phyloP scores from a whole-genome alignment of 1,284 basidiomycete species.

The Exobasidium rhododendri region DNA sequence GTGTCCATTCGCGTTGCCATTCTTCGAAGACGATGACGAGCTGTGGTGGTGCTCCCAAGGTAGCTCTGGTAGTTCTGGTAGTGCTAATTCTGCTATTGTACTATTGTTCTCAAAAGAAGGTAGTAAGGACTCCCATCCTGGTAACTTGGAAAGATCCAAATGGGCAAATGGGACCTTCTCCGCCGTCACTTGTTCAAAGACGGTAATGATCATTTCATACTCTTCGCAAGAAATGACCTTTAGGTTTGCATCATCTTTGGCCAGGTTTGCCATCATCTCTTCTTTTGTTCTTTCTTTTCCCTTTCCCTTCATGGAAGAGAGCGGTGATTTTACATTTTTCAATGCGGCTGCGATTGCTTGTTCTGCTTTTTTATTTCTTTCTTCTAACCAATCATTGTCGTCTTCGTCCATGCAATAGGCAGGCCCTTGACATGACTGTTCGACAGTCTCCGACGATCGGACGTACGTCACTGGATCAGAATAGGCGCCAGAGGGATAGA shows the following conservation, averaged over 20 bases:
- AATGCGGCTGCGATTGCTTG: constrained; percentile 77
- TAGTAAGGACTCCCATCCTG: constrained; percentile 36
- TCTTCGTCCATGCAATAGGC: constrained; percentile 94
- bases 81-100: constrained; percentile 29
- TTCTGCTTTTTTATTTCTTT: constrained; percentile 81
- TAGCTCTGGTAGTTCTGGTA: constrained; percentile 41
- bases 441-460: constrained; percentile 80
- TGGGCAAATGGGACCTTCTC: constrained; percentile 86
- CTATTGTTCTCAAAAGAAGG: constrained; percentile 43
- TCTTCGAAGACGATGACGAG: constrained; percentile 11
- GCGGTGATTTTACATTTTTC: constrained; percentile 58
- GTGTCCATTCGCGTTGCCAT: constrained; percentile 2
- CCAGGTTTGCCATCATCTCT: constrained; percentile 59
- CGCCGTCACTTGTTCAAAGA: constrained; percentile 87
- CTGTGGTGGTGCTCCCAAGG: constrained; percentile 27
- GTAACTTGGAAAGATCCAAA: constrained; percentile 58
- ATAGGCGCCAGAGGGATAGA: constrained; percentile 49
- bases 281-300: constrained; percentile 57
- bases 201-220: constrained; percentile 91
- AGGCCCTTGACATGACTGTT: constrained; percentile 69
- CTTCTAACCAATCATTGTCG: constrained; percentile 88
- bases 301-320: constrained; percentile 31
- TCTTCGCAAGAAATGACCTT: constrained; percentile 69
- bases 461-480: constrained; percentile 65
- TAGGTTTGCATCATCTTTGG: constrained; percentile 61